Evolutionary conservation across 2,329 filamentous ascomycete genomes (phyloP).

Genomic region (Harringtonia aguacate): DNA sequence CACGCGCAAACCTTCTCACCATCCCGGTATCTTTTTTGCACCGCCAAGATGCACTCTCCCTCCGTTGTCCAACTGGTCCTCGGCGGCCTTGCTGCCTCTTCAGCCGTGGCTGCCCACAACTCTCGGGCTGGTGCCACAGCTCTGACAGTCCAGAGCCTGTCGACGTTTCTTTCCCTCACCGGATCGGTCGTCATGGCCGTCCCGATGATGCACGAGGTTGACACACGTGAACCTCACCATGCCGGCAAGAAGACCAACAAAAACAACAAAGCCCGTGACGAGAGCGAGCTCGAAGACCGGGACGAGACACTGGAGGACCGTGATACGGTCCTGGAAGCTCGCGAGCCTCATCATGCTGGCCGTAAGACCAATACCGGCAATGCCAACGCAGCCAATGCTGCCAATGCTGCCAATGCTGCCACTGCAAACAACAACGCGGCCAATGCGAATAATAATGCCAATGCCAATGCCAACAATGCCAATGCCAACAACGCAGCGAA

Average conservation of each 20-base stretch:
- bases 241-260: constrained; percentile 13
- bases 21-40: neutral
- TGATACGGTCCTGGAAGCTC: constrained; percentile 2
- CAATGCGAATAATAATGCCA: constrained; percentile 8
- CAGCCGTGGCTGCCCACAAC: constrained; percentile 19
- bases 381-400: neutral
- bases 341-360: constrained; percentile 8
- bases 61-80: constrained; percentile 19
- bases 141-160: constrained; percentile 14
- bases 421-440: neutral
- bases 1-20: constrained; percentile 7
- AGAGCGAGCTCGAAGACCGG: neutral
- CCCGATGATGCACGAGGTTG: constrained; percentile 3
- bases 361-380: constrained; percentile 2
- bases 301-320: constrained; percentile 4
- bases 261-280: constrained; percentile 5
- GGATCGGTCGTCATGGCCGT: constrained; percentile 16
- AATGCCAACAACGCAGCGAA: constrained; percentile 9
- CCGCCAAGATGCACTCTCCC: constrained; percentile 19
- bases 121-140: constrained; percentile 9
- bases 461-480: constrained; percentile 8
- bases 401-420: neutral
- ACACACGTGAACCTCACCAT: constrained; percentile 14
- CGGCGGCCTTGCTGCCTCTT: constrained; percentile 19
- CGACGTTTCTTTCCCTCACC: constrained; percentile 17